phyloP scores from a whole-genome alignment of 2,329 filamentous ascomycete species.

The Cladosporium halotolerans region DNA sequence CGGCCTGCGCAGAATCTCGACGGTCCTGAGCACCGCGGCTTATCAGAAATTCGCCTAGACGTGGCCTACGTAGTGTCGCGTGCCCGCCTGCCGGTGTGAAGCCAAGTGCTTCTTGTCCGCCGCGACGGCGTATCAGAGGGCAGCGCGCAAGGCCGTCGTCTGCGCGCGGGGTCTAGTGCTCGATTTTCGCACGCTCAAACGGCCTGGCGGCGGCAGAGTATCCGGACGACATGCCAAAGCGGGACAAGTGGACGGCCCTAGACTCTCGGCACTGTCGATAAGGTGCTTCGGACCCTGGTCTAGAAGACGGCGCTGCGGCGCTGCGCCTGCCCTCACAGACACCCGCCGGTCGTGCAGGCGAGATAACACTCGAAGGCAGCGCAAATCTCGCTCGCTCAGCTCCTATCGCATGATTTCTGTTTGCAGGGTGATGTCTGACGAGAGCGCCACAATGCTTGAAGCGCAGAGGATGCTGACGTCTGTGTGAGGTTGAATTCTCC shows the following conservation, averaged over 20 bases:
- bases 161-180: not conserved
- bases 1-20: too few relatives aligned
- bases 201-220: slow-evolving; percentile 1
- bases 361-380: not conserved
- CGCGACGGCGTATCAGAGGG: not conserved
- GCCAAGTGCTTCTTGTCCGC: slow-evolving; percentile 3
- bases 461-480: too few relatives aligned
- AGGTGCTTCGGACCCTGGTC: not conserved
- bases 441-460: too few relatives aligned
- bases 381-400: not conserved
- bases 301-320: not conserved
- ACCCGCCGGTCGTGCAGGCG: not conserved
- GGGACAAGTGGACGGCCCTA: not conserved
- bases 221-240: slow-evolving; percentile 6
- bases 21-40: slow-evolving; percentile 3
- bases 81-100: slow-evolving; percentile 9
- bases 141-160: not conserved
- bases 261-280: slow-evolving; percentile 3
- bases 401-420: too few relatives aligned
- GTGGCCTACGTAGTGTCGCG: slow-evolving; percentile 11
- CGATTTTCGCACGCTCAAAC: not conserved
- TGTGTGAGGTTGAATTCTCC: not conserved
- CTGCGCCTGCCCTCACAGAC: too few relatives aligned
- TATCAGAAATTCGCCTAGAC: slow-evolving; percentile 10
- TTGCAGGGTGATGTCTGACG: too few relatives aligned